Evolutionary conservation across 805 yeast species (phyloP), one percentile per base, ranked within the genome.

Genomic region (Clavispora phyllophila): DNA sequence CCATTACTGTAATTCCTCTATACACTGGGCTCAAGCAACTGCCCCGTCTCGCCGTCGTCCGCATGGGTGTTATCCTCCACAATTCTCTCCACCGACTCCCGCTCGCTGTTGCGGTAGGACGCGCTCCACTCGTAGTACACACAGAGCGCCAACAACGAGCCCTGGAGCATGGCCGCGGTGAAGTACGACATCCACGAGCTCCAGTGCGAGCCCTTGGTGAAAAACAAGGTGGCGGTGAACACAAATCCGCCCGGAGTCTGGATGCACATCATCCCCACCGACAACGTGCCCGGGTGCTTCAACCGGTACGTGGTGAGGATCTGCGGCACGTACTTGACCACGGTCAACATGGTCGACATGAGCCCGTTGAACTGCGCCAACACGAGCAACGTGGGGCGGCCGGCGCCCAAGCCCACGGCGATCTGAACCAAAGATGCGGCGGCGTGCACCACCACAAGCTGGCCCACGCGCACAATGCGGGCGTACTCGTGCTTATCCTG

Each of bases 221-320:
- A 59, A 42, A 78, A 83, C 40, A 87, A 66, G 1, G 86, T 78
- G n/a, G 78, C 71, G 2, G 93, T 77, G 85, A 91, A 87, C 2
- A 87, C 43, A 49, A 76, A 83, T 14, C 96, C 96, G 13, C 96
- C 96, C 0, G 96, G 96, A 15, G 95, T 86, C 59, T 87, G 96
- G 49, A 88, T 74, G 34, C 81, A 65, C 91, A 87, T 84, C 88
- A 85, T 86, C 6, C 80, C 76, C 9, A 86, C 68, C 0, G 95
- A 85, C 18, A 87, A 68, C 1, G 89, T 81, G 9, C 96, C 96
- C 0, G 95, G 82, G 49, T 81, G 89, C 54, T 83, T 82, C 46
- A 87, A 69, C 1, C 47, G 55, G 53, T 70, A 83, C 0, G 96
- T 87, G 31, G 90, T 85, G 48, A 68, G 61, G 9, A 87, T 72